These are phyloP conservation scores for Nowakowskiella sp. DNA, from an alignment of 192 early-diverging fungal species.

Conservation along the genomic window DNA sequence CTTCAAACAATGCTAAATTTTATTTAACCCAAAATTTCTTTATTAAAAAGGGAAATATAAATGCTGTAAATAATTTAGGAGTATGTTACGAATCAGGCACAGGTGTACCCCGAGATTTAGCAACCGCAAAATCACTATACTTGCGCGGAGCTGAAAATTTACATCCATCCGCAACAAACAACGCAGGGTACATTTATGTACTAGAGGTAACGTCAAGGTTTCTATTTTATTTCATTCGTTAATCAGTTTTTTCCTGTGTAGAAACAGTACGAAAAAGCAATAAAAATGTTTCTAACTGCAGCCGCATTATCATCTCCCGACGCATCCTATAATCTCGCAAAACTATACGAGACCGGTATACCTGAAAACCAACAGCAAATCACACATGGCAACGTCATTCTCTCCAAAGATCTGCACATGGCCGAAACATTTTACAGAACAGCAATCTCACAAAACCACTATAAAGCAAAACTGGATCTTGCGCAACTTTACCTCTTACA, in stretches of 20 bases:
- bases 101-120: constrained; percentile 41
- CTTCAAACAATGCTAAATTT: constrained; percentile 1
- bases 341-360: constrained; percentile 45
- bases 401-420: constrained; percentile 30
- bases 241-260: neutral
- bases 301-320: constrained; percentile 14
- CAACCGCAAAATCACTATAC: constrained; percentile 37
- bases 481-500: too few relatives aligned
- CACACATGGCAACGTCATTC: too few relatives aligned
- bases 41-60: constrained; percentile 23
- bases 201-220: constrained; percentile 31
- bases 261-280: neutral
- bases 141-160: constrained; percentile 32
- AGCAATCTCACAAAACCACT: too few relatives aligned
- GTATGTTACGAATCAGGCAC: constrained; percentile 48
- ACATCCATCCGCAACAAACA: constrained; percentile 39
- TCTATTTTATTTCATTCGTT: neutral
- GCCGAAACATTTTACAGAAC: constrained; percentile 37
- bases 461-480: too few relatives aligned
- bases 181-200: constrained; percentile 35
- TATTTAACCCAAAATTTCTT: too few relatives aligned
- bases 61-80: constrained; percentile 44
- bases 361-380: constrained; percentile 22
- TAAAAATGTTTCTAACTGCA: neutral
- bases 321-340: constrained; percentile 39